Evolutionary conservation across 805 yeast species (phyloP), one percentile per base, ranked within the genome.

Genomic region (Danielozyma ontarioensis): DNA sequence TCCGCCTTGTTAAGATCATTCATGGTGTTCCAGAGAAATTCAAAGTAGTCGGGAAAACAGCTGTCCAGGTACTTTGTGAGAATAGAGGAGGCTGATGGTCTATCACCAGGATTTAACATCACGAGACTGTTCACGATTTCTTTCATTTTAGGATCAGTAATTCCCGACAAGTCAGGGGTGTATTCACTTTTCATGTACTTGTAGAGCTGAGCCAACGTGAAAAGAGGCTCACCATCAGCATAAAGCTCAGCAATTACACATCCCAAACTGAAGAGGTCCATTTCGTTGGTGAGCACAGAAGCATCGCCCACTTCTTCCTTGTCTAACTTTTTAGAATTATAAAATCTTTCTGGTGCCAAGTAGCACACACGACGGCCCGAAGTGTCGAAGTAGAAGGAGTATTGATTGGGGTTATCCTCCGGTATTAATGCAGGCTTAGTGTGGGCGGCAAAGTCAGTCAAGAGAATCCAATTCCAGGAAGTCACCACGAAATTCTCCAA

Each of bases 261-360:
- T 0, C 94, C 94, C 28, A 80, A 51, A 34, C 87, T 74, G 53
- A 85, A 85, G 16, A 90, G 64, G 57, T 93, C 98, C 93, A 85
- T 84, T 31, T 73, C 72, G 17, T 67, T 64, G 1, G 79, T 71
- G 18, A 84, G 52, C 11, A 44, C 37, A 23, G 46, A 54, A 17
- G 36, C 39, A 13, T 44, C 46, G 2, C 55, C 41, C 13, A 35
- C 67, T 15, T 34, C 48, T 35, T 25, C 42, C 26, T 39, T 57
- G 34, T 49, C 48, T 27, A 57, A 59, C 48, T 46, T 40, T 49
- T 56, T 40, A 29, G 62, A 53, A 26, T 40, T 60, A 46, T 48
- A 66, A 48, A 93, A 90, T 43, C 98, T 64, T 53, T 93, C 98
- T 0, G 98, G 98, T 0, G 98, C 97, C 27, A 93, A 57, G 55